Evolutionary conservation across 768 basidiomycete species (phyloP), one percentile per base, ranked within the genome.

Genomic region (Russula earlei): DNA sequence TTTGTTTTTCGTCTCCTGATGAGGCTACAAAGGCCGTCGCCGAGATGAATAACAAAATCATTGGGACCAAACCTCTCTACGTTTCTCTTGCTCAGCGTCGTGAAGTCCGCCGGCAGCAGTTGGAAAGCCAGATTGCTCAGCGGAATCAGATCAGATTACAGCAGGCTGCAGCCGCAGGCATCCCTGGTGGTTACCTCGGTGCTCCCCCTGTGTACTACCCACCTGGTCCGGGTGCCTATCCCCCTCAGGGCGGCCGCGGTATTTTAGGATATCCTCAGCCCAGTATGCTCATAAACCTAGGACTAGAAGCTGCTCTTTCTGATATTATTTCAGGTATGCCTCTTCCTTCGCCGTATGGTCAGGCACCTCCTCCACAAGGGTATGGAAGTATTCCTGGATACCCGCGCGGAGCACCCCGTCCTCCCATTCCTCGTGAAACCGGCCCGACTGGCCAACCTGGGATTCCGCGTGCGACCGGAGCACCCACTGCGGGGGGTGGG

Each of bases 31-130:
- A 98, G 77, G 96, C 96, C 59, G 93, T 98, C 58, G 90, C 92
- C 53, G 96, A 99, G 77, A 96, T 99, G 93, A 99, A 99, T 81
- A 97, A 96, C 82, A 95, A 95, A 77, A 98, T 98, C 86, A 91
- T 98, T 67, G 95, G 95, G 60, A 82, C 86, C 63, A 99, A 99
- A 76, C 96, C 96, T 51, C 83, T 99, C 66, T 99, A 98, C 68
- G 96, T 99, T 69, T 94, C 95, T 40, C 84, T 98, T 63, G 96
- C 96, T 64, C 96, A 99, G 70, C 91, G 95, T 63, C 92, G 93
- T 60, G 96, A 99, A 68, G 90, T 96, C 67, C 90, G 96, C 70
- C 83, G 94, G 67, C 95, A 98, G 72, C 94, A 98, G 71, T 81
- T 99, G 64, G 96, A 98, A 76, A 93, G 89, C 68, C 96, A 98